Percentiles rank a stretch among this genome's conserved stretches.
phyloP scores from a whole-genome alignment of 2,329 filamentous ascomycete species.

The Neurospora sp. region DNA sequence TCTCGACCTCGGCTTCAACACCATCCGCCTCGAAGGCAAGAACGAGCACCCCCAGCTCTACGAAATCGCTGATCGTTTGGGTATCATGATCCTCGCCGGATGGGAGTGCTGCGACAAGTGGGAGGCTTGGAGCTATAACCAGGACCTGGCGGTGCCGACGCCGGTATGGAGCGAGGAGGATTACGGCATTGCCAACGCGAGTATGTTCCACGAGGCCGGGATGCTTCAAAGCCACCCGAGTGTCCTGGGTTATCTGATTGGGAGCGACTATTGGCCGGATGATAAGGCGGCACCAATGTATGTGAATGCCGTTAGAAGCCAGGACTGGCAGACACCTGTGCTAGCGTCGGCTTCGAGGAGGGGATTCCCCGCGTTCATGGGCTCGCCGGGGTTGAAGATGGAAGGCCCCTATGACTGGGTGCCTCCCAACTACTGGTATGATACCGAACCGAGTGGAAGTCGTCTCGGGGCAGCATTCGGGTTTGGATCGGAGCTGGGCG shows the following conservation, averaged over 20 bases:
- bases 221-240: slow-evolving; percentile 52
- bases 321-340: slow-evolving; percentile 47
- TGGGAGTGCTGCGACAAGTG: slow-evolving; percentile 63
- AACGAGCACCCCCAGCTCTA: slow-evolving; percentile 54
- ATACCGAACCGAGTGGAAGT: slow-evolving; percentile 26
- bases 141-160: slow-evolving; percentile 32
- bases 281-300: slow-evolving; percentile 45
- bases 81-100: slow-evolving; percentile 51
- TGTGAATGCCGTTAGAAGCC: slow-evolving; percentile 35
- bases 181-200: slow-evolving; percentile 42
- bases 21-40: slow-evolving; percentile 53
- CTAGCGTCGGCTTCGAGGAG: slow-evolving; percentile 46
- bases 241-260: slow-evolving; percentile 47
- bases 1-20: slow-evolving; percentile 53
- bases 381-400: slow-evolving; percentile 55
- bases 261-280: slow-evolving; percentile 55
- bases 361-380: slow-evolving; percentile 40
- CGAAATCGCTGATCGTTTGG: slow-evolving; percentile 45
- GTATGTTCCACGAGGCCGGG: slow-evolving; percentile 48
- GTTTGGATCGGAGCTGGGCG: slow-evolving; percentile 52
- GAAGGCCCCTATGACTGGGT: slow-evolving; percentile 58
- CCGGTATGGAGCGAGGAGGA: slow-evolving; percentile 40
- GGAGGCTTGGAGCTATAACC: slow-evolving; percentile 54
- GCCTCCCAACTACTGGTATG: slow-evolving; percentile 55
- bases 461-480: slow-evolving; percentile 48